phyloP scores from a whole-genome alignment of 2,329 filamentous ascomycete genomes.

The Xylaria sp. region DNA sequence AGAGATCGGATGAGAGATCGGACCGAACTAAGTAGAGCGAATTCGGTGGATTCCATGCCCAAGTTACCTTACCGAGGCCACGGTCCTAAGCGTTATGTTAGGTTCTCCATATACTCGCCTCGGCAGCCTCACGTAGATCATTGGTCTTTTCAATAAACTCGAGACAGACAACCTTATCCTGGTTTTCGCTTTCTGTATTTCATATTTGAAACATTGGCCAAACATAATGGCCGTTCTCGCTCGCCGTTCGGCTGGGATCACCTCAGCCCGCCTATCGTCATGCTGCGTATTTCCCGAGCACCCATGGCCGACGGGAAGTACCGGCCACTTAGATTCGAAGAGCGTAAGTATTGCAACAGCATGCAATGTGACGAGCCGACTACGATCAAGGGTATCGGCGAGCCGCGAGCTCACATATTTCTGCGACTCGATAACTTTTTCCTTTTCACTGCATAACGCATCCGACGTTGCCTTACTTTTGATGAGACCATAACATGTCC shows the following conservation, averaged over 20 bases:
- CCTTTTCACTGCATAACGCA: not conserved
- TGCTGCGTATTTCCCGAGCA: conserved; percentile 8
- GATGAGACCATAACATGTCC: not conserved
- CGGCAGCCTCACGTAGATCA: not conserved
- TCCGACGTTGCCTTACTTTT: conserved; percentile 7
- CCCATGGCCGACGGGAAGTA: conserved; percentile 21
- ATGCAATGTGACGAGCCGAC: conserved; percentile 23
- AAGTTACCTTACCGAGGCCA: no score
- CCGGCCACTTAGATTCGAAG: conserved; percentile 22
- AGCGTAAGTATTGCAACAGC: conserved; percentile 2
- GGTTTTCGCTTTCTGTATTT: not conserved
- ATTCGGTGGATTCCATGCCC: no score
- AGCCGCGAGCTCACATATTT: not conserved
- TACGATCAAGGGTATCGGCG: conserved; percentile 5
- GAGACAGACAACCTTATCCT: conserved; percentile 7
- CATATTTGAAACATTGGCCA: conserved; percentile 7
- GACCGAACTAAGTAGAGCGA: no score
- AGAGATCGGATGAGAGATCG: no score
- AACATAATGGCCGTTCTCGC: not conserved
- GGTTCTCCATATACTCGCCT: not conserved
- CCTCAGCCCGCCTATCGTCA: conserved; percentile 6
- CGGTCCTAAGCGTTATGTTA: no score
- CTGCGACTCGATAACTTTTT: conserved; percentile 7
- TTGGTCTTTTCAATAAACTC: not conserved
- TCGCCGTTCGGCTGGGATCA: not conserved